Conservation (phyloP, 345 rosid species). For the Mangifera indica region DNA sequence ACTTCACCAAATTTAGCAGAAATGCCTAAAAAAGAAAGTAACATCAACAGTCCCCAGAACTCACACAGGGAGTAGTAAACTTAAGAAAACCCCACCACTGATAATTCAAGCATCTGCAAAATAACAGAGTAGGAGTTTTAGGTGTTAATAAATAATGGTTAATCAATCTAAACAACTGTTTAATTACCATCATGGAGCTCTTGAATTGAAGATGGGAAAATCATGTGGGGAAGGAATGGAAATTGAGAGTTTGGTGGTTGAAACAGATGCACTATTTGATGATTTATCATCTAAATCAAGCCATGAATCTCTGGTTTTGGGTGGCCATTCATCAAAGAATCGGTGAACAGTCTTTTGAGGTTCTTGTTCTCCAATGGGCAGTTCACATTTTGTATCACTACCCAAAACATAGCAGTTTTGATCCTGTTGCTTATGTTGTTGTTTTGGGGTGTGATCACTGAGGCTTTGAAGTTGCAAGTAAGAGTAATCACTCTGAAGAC, state of each 20-base stretch:
- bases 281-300: constrained; percentile 62
- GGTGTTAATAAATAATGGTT: neutral
- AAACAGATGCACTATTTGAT: constrained; percentile 40
- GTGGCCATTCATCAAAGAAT: constrained; percentile 92
- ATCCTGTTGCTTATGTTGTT: constrained; percentile 36
- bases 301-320: constrained; percentile 55
- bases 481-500: constrained; percentile 47
- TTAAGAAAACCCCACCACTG: constrained; percentile 20
- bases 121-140: neutral
- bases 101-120: constrained; percentile 37
- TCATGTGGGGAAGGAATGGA: constrained; percentile 64
- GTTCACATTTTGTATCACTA: constrained; percentile 35
- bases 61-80: constrained; percentile 5
- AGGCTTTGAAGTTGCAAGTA: constrained; percentile 57
- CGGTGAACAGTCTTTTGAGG: constrained; percentile 69
- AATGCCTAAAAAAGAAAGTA: neutral
- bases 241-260: constrained; percentile 60
- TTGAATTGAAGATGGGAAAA: constrained; percentile 49
- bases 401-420: constrained; percentile 38
- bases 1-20: constrained; percentile 12
- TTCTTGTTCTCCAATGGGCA: constrained; percentile 38
- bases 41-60: neutral
- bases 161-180: neutral
- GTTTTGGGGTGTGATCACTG: constrained; percentile 26
- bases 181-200: constrained; percentile 39